These are phyloP conservation scores for Solanum virginianum DNA, from an alignment of 257 asterid species.

Conservation along the genomic window DNA sequence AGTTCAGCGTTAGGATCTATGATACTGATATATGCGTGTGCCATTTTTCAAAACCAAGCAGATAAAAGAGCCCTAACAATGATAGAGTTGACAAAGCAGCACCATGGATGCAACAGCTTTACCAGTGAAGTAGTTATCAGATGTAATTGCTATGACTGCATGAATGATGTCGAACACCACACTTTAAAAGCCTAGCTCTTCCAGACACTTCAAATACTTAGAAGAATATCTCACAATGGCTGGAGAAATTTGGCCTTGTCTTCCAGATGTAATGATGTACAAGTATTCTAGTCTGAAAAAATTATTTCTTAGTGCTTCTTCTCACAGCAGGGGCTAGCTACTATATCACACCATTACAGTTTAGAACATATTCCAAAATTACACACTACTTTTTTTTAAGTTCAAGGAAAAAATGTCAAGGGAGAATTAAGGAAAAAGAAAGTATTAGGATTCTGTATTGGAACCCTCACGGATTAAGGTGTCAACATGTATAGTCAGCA, in stretches of 20 bases:
- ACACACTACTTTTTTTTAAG: neutral
- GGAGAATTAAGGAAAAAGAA: neutral
- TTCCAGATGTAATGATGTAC: neutral
- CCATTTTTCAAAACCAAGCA: neutral
- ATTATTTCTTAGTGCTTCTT: neutral
- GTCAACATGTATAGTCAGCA: neutral
- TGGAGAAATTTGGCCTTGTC: neutral
- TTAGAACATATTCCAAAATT: neutral
- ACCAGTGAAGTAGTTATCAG: neutral
- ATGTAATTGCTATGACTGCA: neutral
- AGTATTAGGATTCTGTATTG: neutral
- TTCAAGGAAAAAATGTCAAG: neutral
- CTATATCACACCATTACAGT: neutral
- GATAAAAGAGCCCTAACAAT: neutral
- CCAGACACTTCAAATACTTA: neutral
- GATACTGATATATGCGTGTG: neutral
- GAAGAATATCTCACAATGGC: neutral
- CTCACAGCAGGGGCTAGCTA: neutral
- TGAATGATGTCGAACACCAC: neutral
- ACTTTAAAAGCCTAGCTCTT: neutral
- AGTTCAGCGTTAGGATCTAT: neutral
- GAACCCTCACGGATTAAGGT: neutral
- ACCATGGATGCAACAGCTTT: neutral
- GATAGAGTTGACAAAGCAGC: neutral
- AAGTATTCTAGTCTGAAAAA: neutral